A percentile compares a stretch with the other conserved stretches of the same genome.
Evolutionary conservation across 2,329 filamentous ascomycete genomes (phyloP).

Genomic region (Scortechinia acanthostroma): DNA sequence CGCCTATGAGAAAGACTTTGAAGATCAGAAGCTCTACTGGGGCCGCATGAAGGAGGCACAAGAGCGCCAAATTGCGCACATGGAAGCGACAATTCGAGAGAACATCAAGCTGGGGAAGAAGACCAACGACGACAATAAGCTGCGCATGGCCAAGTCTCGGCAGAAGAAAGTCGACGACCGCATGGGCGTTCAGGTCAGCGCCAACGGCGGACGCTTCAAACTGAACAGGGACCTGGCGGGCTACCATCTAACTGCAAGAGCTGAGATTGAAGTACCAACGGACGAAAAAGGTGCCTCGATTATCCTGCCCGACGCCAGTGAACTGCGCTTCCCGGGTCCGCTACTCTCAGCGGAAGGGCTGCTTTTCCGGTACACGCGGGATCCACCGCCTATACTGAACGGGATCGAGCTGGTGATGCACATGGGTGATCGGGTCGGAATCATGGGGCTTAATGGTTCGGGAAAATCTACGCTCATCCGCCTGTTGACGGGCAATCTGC

Average conservation of each 20-base stretch:
- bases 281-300: conserved; percentile 52
- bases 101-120: conserved; percentile 71
- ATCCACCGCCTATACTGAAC: conserved; percentile 39
- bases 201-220: conserved; percentile 71
- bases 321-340: conserved; percentile 69
- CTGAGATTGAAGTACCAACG: conserved; percentile 65
- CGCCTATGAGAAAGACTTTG: conserved; percentile 62
- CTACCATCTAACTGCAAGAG: conserved; percentile 47
- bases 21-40: conserved; percentile 62
- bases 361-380: conserved; percentile 51
- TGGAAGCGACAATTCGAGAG: conserved; percentile 69
- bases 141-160: conserved; percentile 76
- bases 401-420: conserved; percentile 64
- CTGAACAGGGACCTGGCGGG: conserved; percentile 68
- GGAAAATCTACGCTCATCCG: conserved; percentile 77
- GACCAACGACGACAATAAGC: conserved; percentile 76
- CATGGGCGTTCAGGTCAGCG: conserved; percentile 69
- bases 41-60: conserved; percentile 75
- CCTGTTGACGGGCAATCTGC: conserved; percentile 53
- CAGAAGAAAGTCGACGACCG: conserved; percentile 80
- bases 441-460: conserved; percentile 73
- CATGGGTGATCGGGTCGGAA: conserved; percentile 66
- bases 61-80: conserved; percentile 73
- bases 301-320: conserved; percentile 52
- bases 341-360: conserved; percentile 67